A percentile compares a stretch with the other conserved stretches of the same genome.
phyloP scores from a whole-genome alignment of 2,329 filamentous ascomycete species.

The Sarocladium brachiariae region DNA sequence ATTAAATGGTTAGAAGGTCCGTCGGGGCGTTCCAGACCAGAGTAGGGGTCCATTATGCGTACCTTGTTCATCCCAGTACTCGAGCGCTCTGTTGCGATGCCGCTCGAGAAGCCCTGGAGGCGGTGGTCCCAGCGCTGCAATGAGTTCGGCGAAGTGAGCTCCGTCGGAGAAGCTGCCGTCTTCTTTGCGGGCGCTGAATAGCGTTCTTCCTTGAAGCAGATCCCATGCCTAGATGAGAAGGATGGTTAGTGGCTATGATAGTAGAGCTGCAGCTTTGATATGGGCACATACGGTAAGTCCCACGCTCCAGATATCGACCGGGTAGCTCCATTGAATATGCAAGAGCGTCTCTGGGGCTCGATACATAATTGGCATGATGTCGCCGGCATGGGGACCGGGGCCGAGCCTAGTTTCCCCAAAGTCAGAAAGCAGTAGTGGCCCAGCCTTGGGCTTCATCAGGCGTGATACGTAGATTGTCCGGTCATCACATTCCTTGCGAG shows the following conservation, averaged over 20 bases:
- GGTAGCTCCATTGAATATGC: conserved; percentile 18
- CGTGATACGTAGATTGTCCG: conserved; percentile 22
- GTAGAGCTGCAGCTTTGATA: no score
- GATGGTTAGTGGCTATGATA: no score
- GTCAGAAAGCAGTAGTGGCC: conserved; percentile 21
- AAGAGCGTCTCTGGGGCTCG: conserved; percentile 20
- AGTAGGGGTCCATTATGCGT: conserved; percentile 1
- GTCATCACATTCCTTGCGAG: conserved; percentile 13
- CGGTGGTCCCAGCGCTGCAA: conserved; percentile 18
- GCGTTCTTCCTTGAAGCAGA: conserved; percentile 14
- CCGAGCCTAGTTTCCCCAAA: conserved; percentile 22
- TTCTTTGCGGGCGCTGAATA: conserved; percentile 17
- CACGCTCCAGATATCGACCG: conserved; percentile 24
- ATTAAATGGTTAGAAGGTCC: background rate
- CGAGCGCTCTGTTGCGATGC: conserved; percentile 12
- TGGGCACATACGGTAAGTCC: conserved; percentile 20
- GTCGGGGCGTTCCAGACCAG: background rate
- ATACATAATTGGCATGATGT: conserved; percentile 20
- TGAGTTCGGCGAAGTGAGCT: conserved; percentile 18
- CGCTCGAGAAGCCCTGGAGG: conserved; percentile 15
- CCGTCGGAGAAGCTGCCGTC: conserved; percentile 18
- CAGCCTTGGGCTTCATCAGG: conserved; percentile 17
- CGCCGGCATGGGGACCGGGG: conserved; percentile 20
- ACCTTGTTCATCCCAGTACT: conserved; percentile 20
- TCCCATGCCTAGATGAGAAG: conserved; percentile 22